Base-by-base conservation (phyloP, 1,284 basidiomycete species). In the Spongispora temasekensis region DNA sequence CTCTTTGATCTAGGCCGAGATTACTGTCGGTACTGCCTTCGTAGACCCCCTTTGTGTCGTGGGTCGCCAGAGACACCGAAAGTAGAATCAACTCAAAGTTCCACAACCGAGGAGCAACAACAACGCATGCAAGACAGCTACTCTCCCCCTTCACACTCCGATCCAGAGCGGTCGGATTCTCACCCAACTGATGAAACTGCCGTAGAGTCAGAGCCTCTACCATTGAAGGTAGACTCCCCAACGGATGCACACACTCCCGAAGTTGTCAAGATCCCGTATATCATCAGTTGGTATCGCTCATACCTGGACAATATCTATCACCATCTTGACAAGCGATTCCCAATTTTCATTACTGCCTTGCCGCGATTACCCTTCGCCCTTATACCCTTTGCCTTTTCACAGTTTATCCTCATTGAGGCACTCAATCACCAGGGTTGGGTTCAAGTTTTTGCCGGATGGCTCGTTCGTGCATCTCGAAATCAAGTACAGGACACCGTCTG, bases 351-450 rank as follows among this genome's bases (percentile, higher is more conserved):
- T 67, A 85, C 82, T 19, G 88, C 92, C 1, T 74, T 90, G 2
- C 84, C 86, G 1, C 83, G 91, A 12, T 80, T 96, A 0, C 94
- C 94, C 0, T 84, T 94, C 61, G 83, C 86, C 12, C 84, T 98
- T 8, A 79, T 98, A 12, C 95, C 95, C 0, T 98, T 98, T 70
- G 93, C 95, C 0, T 95, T 98, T 73, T 89, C 91, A 6, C 95
- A 97, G 79, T 98, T 98, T 78, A 94, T 98, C 68, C 86, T 98
- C 53, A 94, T 97, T 57, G 91, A 97, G 71, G 91, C 85, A 0
- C 81, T 98, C 9, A 83, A 87, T 5, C 83, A 89, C 60, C 88
- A 91, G 57, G 95, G 95, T n/a, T 98, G 97, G 94, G 94, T 98
- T 28, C 81, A 87, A 28, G 83, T 97, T 21, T 96, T 97, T 72